Evolutionary conservation across 306 rosid species (phyloP).

Genomic region (Lathyrus tuberosus): DNA sequence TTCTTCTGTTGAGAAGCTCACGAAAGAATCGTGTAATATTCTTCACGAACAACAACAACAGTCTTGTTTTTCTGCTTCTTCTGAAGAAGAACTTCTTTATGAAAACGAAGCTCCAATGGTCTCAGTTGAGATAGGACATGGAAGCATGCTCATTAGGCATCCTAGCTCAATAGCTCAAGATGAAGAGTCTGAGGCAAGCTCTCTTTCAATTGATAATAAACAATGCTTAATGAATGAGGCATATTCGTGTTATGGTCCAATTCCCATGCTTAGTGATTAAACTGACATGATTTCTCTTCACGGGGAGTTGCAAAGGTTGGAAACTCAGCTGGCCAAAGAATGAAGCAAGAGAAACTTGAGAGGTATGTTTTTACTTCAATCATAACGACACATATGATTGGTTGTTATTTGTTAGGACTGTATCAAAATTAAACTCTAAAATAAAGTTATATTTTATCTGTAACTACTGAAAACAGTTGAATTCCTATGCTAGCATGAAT

Average conservation of each 20-base stretch:
- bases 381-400: not conserved
- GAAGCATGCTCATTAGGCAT: constrained; percentile 95
- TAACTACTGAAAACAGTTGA: not conserved
- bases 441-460: constrained; percentile 16
- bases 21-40: constrained; percentile 84
- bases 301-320: constrained; percentile 50
- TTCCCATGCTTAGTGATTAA: constrained; percentile 49
- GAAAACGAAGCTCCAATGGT: constrained; percentile 98
- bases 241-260: constrained; percentile 62
- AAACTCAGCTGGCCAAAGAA: constrained; percentile 52
- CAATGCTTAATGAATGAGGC: constrained; percentile 63
- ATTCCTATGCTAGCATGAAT: not conserved
- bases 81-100: constrained; percentile 91
- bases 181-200: constrained; percentile 99
- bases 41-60: constrained; percentile 96
- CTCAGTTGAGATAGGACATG: constrained; percentile 99
- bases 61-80: constrained; percentile 82
- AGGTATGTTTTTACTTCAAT: constrained; percentile 45
- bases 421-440: too few species aligned
- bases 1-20: constrained; percentile 92
- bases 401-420: not conserved
- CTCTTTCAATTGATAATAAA: constrained; percentile 86
- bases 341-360: constrained; percentile 58
- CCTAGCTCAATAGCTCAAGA: constrained; percentile 83
- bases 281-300: constrained; percentile 51